Evolutionary conservation across 169 alveolate genomes (phyloP).

Genomic region (Eimeria falciformis): DNA sequence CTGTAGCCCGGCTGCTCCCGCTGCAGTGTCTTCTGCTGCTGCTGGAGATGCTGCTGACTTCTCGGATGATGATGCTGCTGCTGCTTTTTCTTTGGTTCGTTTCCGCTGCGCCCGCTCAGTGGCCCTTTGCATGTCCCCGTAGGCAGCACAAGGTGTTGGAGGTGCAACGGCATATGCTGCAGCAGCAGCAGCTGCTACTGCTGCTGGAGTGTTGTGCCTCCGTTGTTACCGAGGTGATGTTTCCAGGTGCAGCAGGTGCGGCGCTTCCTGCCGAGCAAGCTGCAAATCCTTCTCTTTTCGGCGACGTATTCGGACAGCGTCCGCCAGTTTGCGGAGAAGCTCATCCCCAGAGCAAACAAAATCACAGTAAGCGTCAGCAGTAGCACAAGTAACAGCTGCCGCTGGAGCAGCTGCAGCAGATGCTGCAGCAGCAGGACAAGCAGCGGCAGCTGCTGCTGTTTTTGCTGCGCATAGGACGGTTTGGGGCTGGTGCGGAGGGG

Average conservation of each 20-base stretch:
- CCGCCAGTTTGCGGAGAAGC: constrained; percentile 89
- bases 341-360: constrained; percentile 91
- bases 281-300: constrained; percentile 90
- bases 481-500: background rate
- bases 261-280: constrained; percentile 83
- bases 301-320: constrained; percentile 96
- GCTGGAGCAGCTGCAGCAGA: background rate
- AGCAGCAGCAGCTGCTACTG: background rate
- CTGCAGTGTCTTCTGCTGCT: background rate
- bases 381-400: background rate
- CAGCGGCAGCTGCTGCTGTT: background rate
- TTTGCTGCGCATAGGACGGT: background rate
- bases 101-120: background rate
- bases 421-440: background rate
- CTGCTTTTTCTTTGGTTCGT: background rate
- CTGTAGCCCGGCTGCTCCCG: constrained; percentile 2
- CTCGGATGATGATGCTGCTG: background rate
- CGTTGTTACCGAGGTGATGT: background rate
- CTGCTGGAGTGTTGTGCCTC: background rate
- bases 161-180: background rate
- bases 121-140: background rate
- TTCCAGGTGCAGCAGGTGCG: constrained; percentile 83
- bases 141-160: background rate
- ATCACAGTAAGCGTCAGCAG: constrained; percentile 55
- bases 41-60: background rate